phyloP scores from a whole-genome alignment of 495 filamentous ascomycete species.

The Xylaria bambusicola region DNA sequence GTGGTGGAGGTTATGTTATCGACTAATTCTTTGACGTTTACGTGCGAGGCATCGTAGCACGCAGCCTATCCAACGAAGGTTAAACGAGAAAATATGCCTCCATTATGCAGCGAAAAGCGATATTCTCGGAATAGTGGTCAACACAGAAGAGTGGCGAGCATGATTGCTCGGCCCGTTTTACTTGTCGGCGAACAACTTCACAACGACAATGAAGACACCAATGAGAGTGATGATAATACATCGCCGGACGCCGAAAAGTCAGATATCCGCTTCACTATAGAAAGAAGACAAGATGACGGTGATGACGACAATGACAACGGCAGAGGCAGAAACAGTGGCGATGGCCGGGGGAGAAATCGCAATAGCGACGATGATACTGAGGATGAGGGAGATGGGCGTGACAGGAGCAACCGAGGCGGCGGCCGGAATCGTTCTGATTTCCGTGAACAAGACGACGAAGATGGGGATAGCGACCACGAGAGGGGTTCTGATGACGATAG shows the following conservation, averaged over 20 bases:
- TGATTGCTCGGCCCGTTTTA: conserved; percentile 18
- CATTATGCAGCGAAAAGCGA: conserved; percentile 23
- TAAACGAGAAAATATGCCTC: conserved; percentile 26
- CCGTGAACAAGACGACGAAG: not conserved
- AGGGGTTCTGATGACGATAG: not conserved
- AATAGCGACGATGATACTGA: conserved; percentile 15
- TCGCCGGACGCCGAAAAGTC: conserved; percentile 14
- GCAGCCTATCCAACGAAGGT: not conserved
- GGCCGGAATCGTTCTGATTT: not conserved
- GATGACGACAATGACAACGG: conserved; percentile 14
- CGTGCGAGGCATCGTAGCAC: conserved; percentile 31
- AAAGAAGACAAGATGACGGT: conserved; percentile 6
- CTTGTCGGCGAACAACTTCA: conserved; percentile 11
- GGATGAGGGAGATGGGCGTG: conserved; percentile 18
- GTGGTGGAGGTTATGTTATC: conserved; percentile 26
- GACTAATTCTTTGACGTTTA: conserved; percentile 21
- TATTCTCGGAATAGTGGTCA: conserved; percentile 17
- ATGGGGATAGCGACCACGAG: not conserved
- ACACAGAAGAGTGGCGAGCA: conserved; percentile 21
- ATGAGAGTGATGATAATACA: conserved; percentile 21
- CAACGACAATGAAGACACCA: not conserved
- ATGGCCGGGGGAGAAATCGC: not conserved
- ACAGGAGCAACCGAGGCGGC: conserved; percentile 4
- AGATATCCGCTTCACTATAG: conserved; percentile 8
- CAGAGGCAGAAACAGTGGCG: conserved; percentile 10